A percentile compares a stretch with the other conserved stretches of the same genome.
Evolutionary conservation across 345 rosid genomes (phyloP).

Genomic region (Boechera stricta): DNA sequence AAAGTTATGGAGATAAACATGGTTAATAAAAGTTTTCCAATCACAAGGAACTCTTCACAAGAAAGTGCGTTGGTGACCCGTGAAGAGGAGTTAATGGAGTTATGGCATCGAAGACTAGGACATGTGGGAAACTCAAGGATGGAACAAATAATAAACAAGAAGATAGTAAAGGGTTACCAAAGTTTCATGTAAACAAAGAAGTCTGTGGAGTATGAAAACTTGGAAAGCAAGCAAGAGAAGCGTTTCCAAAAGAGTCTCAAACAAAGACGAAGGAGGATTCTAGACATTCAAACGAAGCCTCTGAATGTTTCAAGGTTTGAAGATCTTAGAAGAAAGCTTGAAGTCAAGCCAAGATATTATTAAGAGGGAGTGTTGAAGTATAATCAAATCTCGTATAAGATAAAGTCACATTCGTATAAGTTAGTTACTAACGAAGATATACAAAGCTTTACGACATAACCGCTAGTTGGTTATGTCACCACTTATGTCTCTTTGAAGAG

Average conservation of each 20-base stretch:
- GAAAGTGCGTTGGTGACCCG: accelerated
- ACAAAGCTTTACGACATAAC: too few relatives aligned
- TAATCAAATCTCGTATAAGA: too few relatives aligned
- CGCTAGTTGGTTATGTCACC: too few relatives aligned
- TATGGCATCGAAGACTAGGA: background rate
- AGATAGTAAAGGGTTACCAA: background rate
- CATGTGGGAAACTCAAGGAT: background rate
- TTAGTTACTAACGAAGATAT: too few relatives aligned
- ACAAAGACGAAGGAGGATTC: background rate
- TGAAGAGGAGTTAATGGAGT: background rate
- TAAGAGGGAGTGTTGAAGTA: too few relatives aligned
- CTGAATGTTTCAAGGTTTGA: too few relatives aligned
- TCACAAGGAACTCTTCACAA: background rate
- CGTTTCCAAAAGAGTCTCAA: constrained; percentile 5
- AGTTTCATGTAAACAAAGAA: background rate
- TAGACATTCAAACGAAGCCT: too few relatives aligned
- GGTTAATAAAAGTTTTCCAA: background rate
- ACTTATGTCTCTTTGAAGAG: too few relatives aligned
- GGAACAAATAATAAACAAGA: background rate
- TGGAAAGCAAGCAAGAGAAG: background rate
- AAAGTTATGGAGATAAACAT: background rate
- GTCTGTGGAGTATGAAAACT: background rate
- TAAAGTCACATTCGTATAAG: too few relatives aligned
- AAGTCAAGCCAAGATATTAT: too few relatives aligned
- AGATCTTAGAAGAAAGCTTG: too few relatives aligned